Base-by-base conservation (phyloP, 2,329 filamentous ascomycete species). In the Immersiporthe knoxdaviesiana region DNA sequence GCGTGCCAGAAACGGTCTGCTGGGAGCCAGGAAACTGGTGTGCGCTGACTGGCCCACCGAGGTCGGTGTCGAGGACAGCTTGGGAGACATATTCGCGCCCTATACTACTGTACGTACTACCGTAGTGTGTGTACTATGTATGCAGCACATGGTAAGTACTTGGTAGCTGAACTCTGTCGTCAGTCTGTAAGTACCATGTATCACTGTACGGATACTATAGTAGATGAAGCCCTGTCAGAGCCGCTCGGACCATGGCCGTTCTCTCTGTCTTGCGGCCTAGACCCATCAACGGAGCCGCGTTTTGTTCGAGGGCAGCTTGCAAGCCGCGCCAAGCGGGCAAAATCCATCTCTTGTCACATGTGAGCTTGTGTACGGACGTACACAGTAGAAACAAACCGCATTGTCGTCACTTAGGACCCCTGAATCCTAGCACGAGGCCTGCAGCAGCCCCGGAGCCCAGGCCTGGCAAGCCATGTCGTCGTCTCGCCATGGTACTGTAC, bases 371-470 rank as follows among this genome's bases (percentile, higher is more conserved):
- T 18, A n/a, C n/a, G n/a, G n/a, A 14, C 12, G 11, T 12, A 39
- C 37, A 39, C 37, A 39, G 41, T 44, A 63, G n/a, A 30, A 35
- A 16, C 18, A 39, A 39, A 16, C 18, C 50, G 35, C 50, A 41
- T 30, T 65, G 62, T 64, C 63, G 58, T 68, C 63, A 69, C 47
- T 39, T 50, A 60, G 60, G 63, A 52, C 52, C 60, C n/a, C 52
- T 60, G 63, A 66, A 21, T 18, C 27, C n/a, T 37, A 18, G 56
- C 56, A 30, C 56, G 21, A 59, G 30, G 56, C 56, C 21, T n/a
- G 56, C 27, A 56, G 27, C 27, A 5, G 16, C 16, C 4, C 14
- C 52, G 30, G 52, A 18, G 27, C 5, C 18, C 58, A n/a, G 58
- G 32, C 18, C 18, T 37, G 24, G 27, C 44, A 47, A 21, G 18